Base-by-base conservation (phyloP, 345 rosid species). In the Eucalyptus coolabah region DNA sequence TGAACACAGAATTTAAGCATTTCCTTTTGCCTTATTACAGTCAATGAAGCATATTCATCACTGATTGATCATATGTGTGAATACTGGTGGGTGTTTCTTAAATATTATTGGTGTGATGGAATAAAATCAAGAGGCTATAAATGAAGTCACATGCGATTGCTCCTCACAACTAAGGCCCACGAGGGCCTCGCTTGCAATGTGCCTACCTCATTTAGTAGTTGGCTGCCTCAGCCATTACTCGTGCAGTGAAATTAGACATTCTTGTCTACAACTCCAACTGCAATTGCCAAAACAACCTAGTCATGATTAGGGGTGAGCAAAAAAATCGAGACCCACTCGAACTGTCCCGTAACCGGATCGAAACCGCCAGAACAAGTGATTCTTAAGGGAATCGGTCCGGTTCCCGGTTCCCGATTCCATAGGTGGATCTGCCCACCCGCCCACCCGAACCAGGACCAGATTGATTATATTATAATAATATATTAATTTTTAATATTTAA, bases 321-420 rank as follows among this genome's bases (percentile, higher is more conserved):
- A 50, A 50, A 5, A 50, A 50, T 15, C 3, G 2, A 0, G 6
- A 50, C 18, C 7, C 17, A 0, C 18, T 7, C 3, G 2, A 1
- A 50, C 51, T 0, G 3, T n/a, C 6, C 51, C 3, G 14, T 2
- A 50, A 14, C 0, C 3, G 18, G 18, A 50, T 50, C 3, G 18
- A 1, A 50, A 50, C 51, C 18, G 1, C 3, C 21, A 1, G 1
- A 1, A 50, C 19, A 1, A 2, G 19, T 16, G 53, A 7, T 1
- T 50, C 1, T 50, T 50, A 50, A 50, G 8, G 51, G 51, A 2
- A 50, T 17, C 15, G 6, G n/a, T n/a, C n/a, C n/a, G n/a, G n/a
- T n/a, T n/a, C 4, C 2, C 8, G 0, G 19, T 50, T 50, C 53
- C 53, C 53, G 1, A 7, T 50, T 50, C 53, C 21, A 50, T 50